Base-by-base conservation (phyloP, 2,329 filamentous ascomycete genomes). In the Colletotrichum navitas region DNA sequence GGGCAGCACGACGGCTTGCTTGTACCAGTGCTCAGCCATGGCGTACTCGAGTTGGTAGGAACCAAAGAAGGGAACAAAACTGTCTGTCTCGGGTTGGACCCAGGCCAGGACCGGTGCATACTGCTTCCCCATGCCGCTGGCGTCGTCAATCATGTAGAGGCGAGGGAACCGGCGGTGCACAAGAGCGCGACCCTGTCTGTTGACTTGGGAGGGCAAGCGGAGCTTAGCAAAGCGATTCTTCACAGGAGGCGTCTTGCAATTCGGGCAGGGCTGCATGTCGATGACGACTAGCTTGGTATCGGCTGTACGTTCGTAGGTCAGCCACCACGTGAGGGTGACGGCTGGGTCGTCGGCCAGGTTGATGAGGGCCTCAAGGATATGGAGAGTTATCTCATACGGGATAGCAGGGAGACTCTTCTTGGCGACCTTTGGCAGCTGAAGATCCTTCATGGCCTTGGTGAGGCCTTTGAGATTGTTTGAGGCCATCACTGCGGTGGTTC, bases 361-460 rank as follows among this genome's bases (percentile, higher is more conserved):
- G 14, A 63, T 63, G 51, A 68, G 52, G 1, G 18, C 3, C 1
- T 68, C 59, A 0, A 63, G 5, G 26, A 63, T 24, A n/a, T 32
- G 18, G 1, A 68, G 59, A 29, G 34, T 26, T 12, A 68, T 18
- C 18, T 68, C 59, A 14, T 58, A 63, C 1, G 59, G 51, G 26
- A 68, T 21, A 10, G 3, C 24, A 45, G 10, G 5, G 16, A 2
- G 18, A 3, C 21, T 34, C 10, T 45, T 34, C 3, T 55, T 6
- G 52, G n/a, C 29, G 10, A 5, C 18, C 18, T 10, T 18, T 10
- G 18, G 18, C 52, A 34, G 52, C 26, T 36, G 26, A 21, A 36
- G 52, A 29, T 55, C 8, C 29, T 34, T 7, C 29, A n/a, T n/a
- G 29, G 29, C 16, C 29, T n/a, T 36, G 16, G 29, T 36, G 52